Conservation (phyloP, 805 yeast species). For the Deakozyma indianensis region DNA sequence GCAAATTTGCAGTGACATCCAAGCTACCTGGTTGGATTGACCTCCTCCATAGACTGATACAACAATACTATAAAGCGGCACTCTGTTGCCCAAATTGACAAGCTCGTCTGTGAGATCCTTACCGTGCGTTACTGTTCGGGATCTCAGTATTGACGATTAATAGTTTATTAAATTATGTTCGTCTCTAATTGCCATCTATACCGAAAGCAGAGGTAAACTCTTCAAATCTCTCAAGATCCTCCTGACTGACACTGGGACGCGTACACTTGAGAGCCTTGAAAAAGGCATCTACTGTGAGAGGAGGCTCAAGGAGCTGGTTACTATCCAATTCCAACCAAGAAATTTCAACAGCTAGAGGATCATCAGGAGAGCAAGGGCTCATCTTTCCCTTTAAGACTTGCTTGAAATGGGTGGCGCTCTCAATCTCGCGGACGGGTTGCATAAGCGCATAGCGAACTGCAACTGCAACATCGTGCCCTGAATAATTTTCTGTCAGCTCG, state of each 20-base stretch:
- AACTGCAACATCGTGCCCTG: conserved; percentile 94
- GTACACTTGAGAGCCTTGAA: conserved; percentile 81
- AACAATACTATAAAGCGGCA: neutral
- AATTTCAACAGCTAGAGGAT: conserved; percentile 68
- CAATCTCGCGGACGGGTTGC: conserved; percentile 95
- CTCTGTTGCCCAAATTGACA: neutral
- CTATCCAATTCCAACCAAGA: conserved; percentile 87
- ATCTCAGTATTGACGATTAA: no score
- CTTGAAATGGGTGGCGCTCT: conserved; percentile 90
- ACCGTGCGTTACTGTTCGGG: no score
- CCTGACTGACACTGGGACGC: conserved; percentile 89
- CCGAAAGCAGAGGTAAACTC: conserved; percentile 93
- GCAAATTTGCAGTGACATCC: conserved; percentile 40
- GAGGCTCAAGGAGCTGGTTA: conserved; percentile 83
- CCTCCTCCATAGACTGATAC: no score
- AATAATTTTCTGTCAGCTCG: conserved; percentile 91
- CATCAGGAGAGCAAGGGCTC: conserved; percentile 97
- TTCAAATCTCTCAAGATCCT: conserved; percentile 67
- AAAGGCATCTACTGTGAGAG: conserved; percentile 78
- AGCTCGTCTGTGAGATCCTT: no score
- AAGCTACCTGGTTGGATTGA: conserved; percentile 6
- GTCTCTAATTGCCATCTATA: conserved; percentile 90
- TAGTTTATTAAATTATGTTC: no score
- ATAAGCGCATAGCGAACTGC: conserved; percentile 93
- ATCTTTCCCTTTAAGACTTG: conserved; percentile 30